A percentile compares a stretch with the other conserved stretches of the same genome.
Conservation (phyloP, 73 alveolate genomes). For the Urostyla sp. region DNA sequence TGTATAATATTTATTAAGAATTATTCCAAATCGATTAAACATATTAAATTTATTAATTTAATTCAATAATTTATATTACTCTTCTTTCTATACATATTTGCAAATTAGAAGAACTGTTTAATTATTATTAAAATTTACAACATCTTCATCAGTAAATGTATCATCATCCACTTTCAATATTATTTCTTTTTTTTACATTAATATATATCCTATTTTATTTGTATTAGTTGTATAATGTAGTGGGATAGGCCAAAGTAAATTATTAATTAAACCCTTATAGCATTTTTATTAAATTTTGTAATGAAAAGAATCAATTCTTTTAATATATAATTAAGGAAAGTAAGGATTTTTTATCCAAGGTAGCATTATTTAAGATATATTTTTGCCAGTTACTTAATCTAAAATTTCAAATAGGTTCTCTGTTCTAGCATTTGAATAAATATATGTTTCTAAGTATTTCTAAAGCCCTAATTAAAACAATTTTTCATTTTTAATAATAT, state of each 20-base stretch:
- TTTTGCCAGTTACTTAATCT: constrained; percentile 59
- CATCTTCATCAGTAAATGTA: no score
- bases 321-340: not conserved
- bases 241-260: constrained; percentile 14
- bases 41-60: no score
- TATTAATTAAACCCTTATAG: not conserved
- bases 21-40: no score
- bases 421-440: constrained; percentile 72
- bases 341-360: constrained; percentile 15
- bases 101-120: no score
- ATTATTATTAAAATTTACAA: no score
- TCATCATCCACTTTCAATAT: no score
- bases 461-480: constrained; percentile 5
- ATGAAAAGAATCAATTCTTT: not conserved
- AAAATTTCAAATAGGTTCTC: constrained; percentile 73
- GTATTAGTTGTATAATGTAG: not conserved
- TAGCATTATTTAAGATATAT: constrained; percentile 46
- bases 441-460: constrained; percentile 58
- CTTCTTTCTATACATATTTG: no score
- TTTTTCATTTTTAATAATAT: constrained; percentile 26
- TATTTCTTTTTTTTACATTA: no score
- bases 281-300: not conserved
- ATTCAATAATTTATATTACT: no score
- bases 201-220: not conserved
- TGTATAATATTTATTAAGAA: no score